A percentile compares a stretch with the other conserved stretches of the same genome.
Conservation (phyloP, 306 rosid genomes). For the Fragaria vesca region DNA sequence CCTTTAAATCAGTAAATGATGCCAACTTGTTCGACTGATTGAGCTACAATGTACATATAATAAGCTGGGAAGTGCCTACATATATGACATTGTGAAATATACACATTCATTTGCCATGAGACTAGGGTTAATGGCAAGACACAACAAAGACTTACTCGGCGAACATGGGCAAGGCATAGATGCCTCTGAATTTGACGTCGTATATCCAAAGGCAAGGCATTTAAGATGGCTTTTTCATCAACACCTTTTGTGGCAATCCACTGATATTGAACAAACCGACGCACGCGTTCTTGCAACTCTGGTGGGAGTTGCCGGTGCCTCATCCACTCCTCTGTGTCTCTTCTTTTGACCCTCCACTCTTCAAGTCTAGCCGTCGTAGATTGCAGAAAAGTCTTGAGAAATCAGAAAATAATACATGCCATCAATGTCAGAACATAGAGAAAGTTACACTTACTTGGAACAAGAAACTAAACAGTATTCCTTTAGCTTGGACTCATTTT, state of each 20-base stretch:
- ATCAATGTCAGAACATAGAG: not conserved
- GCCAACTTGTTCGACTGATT: not conserved
- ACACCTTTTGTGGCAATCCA: conserved; percentile 96
- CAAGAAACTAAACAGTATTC: not conserved
- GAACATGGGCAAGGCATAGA: conserved; percentile 77
- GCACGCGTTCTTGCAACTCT: conserved; percentile 71
- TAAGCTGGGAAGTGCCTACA: not conserved
- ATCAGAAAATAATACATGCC: not conserved
- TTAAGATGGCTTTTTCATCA: conserved; percentile 74
- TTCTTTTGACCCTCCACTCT: conserved; percentile 78
- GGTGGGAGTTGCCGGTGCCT: conserved; percentile 84
- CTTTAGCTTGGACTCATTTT: not conserved
- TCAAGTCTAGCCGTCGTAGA: conserved; percentile 81
- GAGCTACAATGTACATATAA: not conserved
- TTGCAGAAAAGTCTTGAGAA: conserved; percentile 66
- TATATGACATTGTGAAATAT: not conserved
- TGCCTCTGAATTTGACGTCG: conserved; percentile 88
- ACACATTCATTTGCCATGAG: not conserved
- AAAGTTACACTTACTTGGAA: not conserved
- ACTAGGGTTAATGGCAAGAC: not conserved
- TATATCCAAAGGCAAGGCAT: conserved; percentile 67
- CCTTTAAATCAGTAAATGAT: not conserved
- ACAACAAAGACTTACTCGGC: conserved; percentile 54
- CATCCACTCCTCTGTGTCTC: conserved; percentile 98
- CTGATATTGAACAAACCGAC: conserved; percentile 76